Percentiles rank a stretch among this genome's conserved stretches.
Evolutionary conservation across 176 grass and related monocot species (phyloP).

Genomic region (Rhipidocladum racemiflorum): DNA sequence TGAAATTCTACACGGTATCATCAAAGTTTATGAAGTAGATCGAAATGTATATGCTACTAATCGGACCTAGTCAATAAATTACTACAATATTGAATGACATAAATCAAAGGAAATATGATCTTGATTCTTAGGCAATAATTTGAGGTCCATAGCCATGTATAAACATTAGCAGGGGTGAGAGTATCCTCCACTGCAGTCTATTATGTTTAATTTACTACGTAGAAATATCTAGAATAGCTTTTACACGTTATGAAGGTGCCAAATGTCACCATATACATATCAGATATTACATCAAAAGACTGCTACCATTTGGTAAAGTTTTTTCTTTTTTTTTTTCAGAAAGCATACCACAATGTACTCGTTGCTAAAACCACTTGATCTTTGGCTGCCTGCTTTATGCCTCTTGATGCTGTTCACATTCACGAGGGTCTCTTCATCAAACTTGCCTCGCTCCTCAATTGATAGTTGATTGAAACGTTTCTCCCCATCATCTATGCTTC

Average conservation of each 20-base stretch:
- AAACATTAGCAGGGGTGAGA: not conserved
- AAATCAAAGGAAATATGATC: not conserved
- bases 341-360: slow-evolving; percentile 96
- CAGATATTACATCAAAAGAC: not conserved
- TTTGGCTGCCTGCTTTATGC: slow-evolving; percentile 59
- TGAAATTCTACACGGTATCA: not conserved
- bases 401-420: slow-evolving; percentile 98
- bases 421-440: slow-evolving; percentile 98
- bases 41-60: not conserved
- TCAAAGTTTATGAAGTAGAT: not conserved
- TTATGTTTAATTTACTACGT: not conserved
- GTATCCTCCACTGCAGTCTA: not conserved
- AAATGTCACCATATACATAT: not conserved
- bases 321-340: not conserved
- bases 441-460: slow-evolving; percentile 97
- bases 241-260: not conserved
- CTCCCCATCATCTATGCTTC: slow-evolving; percentile 86
- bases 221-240: not conserved
- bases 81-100: not conserved
- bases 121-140: not conserved
- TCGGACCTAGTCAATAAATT: not conserved
- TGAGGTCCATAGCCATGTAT: not conserved
- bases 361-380: slow-evolving; percentile 77
- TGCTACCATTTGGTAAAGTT: not conserved
- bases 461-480: slow-evolving; percentile 96